A percentile compares a stretch with the other conserved stretches of the same genome.
These are phyloP conservation scores for Exophiala bonariae DNA, from an alignment of 2,329 filamentous ascomycete genomes.

Conservation along the genomic window DNA sequence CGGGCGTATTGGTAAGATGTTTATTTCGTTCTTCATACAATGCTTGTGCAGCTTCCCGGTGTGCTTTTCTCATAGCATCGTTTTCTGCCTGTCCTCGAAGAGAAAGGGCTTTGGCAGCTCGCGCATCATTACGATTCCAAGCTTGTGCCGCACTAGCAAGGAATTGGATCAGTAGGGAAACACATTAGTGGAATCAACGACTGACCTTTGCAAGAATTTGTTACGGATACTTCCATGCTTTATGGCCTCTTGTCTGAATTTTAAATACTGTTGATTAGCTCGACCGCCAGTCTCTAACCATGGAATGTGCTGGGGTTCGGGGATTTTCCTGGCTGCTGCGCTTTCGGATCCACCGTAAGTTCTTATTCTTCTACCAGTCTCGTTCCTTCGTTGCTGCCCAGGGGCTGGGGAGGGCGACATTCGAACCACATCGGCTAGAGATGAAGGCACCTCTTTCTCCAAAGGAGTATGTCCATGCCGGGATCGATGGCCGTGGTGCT, in stretches of 20 bases:
- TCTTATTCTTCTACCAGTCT: constrained; percentile 63
- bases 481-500: constrained; percentile 88
- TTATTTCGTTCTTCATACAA: constrained; percentile 94
- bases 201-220: constrained; percentile 91
- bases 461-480: constrained; percentile 71
- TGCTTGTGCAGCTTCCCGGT: constrained; percentile 86
- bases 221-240: constrained; percentile 95
- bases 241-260: constrained; percentile 91
- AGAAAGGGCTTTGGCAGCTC: constrained; percentile 91
- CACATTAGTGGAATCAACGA: constrained; percentile 5
- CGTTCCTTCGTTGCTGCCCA: constrained; percentile 40
- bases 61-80: constrained; percentile 93
- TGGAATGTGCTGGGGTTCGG: constrained; percentile 85
- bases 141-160: constrained; percentile 94
- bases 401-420: constrained; percentile 86
- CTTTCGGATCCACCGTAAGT: constrained; percentile 45
- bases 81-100: constrained; percentile 95
- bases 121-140: constrained; percentile 96
- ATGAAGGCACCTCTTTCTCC: constrained; percentile 70
- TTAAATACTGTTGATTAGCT: constrained; percentile 91
- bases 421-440: constrained; percentile 89
- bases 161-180: background rate
- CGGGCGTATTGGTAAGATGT: constrained; percentile 48
- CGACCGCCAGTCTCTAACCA: constrained; percentile 93
- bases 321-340: constrained; percentile 77